Evolutionary conservation across 176 grass and related monocot species (phyloP), one percentile per base, ranked within the genome.

Genomic region (Carex pumila): DNA sequence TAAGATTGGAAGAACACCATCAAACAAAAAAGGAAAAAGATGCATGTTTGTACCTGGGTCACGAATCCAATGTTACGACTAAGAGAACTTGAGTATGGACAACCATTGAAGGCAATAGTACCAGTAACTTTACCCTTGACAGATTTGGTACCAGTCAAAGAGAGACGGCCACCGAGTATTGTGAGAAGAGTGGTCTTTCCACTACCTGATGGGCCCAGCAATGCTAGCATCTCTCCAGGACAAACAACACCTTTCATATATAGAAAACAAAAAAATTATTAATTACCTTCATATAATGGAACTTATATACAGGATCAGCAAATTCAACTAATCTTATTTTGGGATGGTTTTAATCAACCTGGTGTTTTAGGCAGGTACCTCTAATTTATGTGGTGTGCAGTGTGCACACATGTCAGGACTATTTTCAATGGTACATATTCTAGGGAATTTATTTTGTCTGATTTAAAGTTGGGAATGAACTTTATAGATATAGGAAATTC

Each of bases 111-210:
- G 72, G 88, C 57, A 56, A 90, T 90, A 59, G 22, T 68, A 6
- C 88, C 88, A 5, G 85, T 73, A 54, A 90, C 62, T 31, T 86
- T 60, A n/a, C 71, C 61, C 9, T 55, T 55, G 12, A 45, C 34
- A 30, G 73, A 55, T 18, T 68, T 21, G 62, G 69, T 30, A 61
- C 67, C 49, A 31, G 17, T 63, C 7, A 47, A 71, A 47, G 12
- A 13, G 12, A 58, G 52, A 32, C 89, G 89, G 12, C 89, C 85
- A 1, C 81, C 89, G 30, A 90, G 82, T 11, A 84, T 53, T 3
- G 88, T 90, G 25, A 90, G 81, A 47, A 90, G 85, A 54, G 89
- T 90, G 4, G 89, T 90, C 82, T 90, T 90, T 1, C 88, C 88
- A 83, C 88, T 90, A 4, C 88, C 88, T 7, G 88, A 90, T 59